Evolutionary conservation across 257 asterid genomes (phyloP).

Genomic region (Avicennia marina): DNA sequence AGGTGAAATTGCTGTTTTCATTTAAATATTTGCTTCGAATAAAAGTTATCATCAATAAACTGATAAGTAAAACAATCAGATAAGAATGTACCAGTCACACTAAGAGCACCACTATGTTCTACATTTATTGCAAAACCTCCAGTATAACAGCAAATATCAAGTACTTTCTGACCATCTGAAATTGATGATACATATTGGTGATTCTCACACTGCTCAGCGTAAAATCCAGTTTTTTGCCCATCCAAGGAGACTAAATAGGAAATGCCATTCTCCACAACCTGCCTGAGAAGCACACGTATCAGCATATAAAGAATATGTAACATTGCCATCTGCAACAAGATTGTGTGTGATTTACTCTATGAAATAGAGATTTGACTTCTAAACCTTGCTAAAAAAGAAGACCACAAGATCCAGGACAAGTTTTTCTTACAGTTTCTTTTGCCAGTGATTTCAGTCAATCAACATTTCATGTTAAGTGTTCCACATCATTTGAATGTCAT

Average conservation of each 20-base stretch:
- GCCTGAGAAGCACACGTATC: slow-evolving; percentile 21
- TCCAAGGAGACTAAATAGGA: slow-evolving; percentile 75
- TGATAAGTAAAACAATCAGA: not conserved
- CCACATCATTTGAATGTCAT: not conserved
- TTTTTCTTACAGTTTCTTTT: not conserved
- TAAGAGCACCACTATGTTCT: slow-evolving; percentile 74
- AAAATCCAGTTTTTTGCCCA: slow-evolving; percentile 97
- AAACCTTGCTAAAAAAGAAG: not conserved
- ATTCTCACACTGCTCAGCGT: slow-evolving; percentile 95
- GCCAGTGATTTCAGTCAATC: not conserved
- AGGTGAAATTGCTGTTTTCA: not conserved
- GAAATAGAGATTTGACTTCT: too few relatives aligned
- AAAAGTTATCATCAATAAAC: slow-evolving; percentile 9
- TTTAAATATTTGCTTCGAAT: not conserved
- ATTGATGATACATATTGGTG: slow-evolving; percentile 74
- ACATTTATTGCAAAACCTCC: slow-evolving; percentile 96
- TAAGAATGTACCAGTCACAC: slow-evolving; percentile 55
- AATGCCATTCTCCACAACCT: slow-evolving; percentile 83
- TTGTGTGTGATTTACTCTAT: too few relatives aligned
- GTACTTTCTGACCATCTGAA: slow-evolving; percentile 64
- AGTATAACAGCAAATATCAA: slow-evolving; percentile 89
- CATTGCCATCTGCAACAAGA: not conserved
- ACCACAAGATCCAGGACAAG: not conserved
- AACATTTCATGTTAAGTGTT: not conserved
- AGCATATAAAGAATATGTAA: not conserved